These are phyloP conservation scores for Cytospora piceicola DNA, from an alignment of 2,329 filamentous ascomycete species.

Conservation along the genomic window DNA sequence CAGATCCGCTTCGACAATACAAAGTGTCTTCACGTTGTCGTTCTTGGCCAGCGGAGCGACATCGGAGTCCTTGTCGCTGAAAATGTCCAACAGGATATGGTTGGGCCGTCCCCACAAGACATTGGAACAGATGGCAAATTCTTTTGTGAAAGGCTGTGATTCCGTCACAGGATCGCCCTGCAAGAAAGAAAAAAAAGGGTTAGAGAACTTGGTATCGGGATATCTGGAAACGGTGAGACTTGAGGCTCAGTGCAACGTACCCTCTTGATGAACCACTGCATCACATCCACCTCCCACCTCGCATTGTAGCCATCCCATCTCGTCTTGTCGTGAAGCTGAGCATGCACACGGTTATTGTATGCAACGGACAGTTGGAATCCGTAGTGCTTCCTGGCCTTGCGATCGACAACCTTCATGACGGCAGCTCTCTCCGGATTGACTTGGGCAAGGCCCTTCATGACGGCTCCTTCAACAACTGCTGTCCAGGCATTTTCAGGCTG, in stretches of 20 bases:
- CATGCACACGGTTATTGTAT: conserved; percentile 40
- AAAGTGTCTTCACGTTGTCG: conserved; percentile 9
- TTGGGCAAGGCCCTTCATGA: conserved; percentile 51
- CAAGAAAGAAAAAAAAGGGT: not conserved
- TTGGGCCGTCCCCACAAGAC: conserved; percentile 13
- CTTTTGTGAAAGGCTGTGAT: not conserved
- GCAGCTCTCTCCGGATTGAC: conserved; percentile 41
- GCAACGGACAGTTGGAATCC: conserved; percentile 42
- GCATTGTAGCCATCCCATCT: conserved; percentile 45
- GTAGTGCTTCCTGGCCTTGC: conserved; percentile 50
- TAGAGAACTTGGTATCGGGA: not conserved
- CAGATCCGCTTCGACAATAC: conserved; percentile 17
- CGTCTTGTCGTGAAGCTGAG: conserved; percentile 39
- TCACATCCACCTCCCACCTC: conserved; percentile 43
- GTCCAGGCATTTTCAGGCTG: conserved; percentile 55
- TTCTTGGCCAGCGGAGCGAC: conserved; percentile 13
- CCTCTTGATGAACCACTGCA: conserved; percentile 50
- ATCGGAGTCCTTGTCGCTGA: not conserved
- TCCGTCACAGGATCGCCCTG: conserved; percentile 15
- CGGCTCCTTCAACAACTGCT: conserved; percentile 55
- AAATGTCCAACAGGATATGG: not conserved
- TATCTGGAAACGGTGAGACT: not conserved
- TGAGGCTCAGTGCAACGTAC: conserved; percentile 33
- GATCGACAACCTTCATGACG: conserved; percentile 45
- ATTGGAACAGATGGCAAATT: conserved; percentile 7